These are phyloP conservation scores for Penicillium ucsense DNA, from an alignment of 495 filamentous ascomycete genomes.

Conservation along the genomic window DNA sequence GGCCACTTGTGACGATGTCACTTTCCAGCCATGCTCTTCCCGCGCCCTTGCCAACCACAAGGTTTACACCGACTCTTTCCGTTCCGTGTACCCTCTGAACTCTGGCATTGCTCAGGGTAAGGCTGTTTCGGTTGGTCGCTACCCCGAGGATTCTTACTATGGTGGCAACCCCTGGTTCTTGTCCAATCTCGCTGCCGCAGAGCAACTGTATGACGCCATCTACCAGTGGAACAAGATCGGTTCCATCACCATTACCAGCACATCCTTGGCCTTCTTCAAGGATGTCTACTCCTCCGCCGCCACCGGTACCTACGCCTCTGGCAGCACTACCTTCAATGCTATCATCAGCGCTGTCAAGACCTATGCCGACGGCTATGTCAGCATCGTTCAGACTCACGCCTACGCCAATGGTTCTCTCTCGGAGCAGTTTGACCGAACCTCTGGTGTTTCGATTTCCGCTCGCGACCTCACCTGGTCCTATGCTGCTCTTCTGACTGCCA, in stretches of 20 bases:
- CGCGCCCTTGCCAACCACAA: constrained; percentile 59
- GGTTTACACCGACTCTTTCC: constrained; percentile 51
- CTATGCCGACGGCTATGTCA: constrained; percentile 57
- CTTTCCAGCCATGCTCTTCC: constrained; percentile 54
- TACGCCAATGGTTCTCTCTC: constrained; percentile 43
- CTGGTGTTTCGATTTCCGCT: constrained; percentile 44
- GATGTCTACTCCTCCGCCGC: constrained; percentile 38
- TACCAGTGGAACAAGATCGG: constrained; percentile 46
- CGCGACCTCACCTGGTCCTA: constrained; percentile 46
- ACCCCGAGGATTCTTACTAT: constrained; percentile 60
- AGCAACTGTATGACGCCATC: constrained; percentile 55
- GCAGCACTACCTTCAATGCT: constrained; percentile 36
- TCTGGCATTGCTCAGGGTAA: constrained; percentile 24
- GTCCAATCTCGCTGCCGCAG: constrained; percentile 52
- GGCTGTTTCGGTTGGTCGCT: constrained; percentile 58
- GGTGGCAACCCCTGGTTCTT: constrained; percentile 63
- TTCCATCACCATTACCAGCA: constrained; percentile 41
- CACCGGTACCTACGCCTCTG: constrained; percentile 40
- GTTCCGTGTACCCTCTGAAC: constrained; percentile 50
- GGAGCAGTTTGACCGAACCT: constrained; percentile 49
- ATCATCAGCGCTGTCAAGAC: constrained; percentile 46
- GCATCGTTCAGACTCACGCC: constrained; percentile 39
- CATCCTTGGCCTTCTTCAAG: constrained; percentile 48
- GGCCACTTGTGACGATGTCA: constrained; percentile 38
- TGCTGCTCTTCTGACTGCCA: constrained; percentile 40